phyloP scores from a whole-genome alignment of 2,329 filamentous ascomycete species.

The Colletotrichum phormii region DNA sequence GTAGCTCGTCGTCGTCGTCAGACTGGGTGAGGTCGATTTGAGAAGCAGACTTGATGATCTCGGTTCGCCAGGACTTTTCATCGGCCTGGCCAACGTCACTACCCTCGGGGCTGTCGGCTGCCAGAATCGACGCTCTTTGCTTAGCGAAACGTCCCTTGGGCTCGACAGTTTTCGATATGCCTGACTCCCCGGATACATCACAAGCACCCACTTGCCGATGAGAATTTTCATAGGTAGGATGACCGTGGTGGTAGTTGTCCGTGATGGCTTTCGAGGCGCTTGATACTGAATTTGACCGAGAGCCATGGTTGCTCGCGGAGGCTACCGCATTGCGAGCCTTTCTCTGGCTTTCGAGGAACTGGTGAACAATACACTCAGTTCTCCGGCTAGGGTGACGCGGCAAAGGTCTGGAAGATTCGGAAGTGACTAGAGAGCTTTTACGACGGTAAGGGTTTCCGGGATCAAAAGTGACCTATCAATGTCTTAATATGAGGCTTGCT shows the following conservation, averaged over 20 bases:
- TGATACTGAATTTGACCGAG: slow-evolving; percentile 29
- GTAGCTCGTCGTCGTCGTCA: slow-evolving; percentile 50
- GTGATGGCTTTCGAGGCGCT: slow-evolving; percentile 28
- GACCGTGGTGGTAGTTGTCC: slow-evolving; percentile 42
- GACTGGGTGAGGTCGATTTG: slow-evolving; percentile 50
- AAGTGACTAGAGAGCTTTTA: slow-evolving; percentile 72
- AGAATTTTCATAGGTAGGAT: slow-evolving; percentile 42
- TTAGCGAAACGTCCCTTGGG: slow-evolving; percentile 68
- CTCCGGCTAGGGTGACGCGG: slow-evolving; percentile 50
- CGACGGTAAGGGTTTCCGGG: slow-evolving; percentile 69
- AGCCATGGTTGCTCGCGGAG: slow-evolving; percentile 42
- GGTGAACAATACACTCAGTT: slow-evolving; percentile 74
- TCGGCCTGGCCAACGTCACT: slow-evolving; percentile 65
- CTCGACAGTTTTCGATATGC: slow-evolving; percentile 46
- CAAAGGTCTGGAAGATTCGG: slow-evolving; percentile 55
- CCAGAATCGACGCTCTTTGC: slow-evolving; percentile 69
- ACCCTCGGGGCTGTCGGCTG: slow-evolving; percentile 57
- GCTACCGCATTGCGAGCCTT: slow-evolving; percentile 43
- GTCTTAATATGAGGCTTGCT: neutral
- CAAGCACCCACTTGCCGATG: slow-evolving; percentile 26
- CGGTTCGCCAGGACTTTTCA: slow-evolving; percentile 65
- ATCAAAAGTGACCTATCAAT: slow-evolving; percentile 71
- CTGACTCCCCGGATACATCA: slow-evolving; percentile 43
- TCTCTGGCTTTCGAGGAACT: slow-evolving; percentile 70
- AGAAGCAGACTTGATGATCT: slow-evolving; percentile 57